Base-by-base conservation (phyloP, 495 filamentous ascomycete genomes). In the Thermochaetoides thermophila region DNA sequence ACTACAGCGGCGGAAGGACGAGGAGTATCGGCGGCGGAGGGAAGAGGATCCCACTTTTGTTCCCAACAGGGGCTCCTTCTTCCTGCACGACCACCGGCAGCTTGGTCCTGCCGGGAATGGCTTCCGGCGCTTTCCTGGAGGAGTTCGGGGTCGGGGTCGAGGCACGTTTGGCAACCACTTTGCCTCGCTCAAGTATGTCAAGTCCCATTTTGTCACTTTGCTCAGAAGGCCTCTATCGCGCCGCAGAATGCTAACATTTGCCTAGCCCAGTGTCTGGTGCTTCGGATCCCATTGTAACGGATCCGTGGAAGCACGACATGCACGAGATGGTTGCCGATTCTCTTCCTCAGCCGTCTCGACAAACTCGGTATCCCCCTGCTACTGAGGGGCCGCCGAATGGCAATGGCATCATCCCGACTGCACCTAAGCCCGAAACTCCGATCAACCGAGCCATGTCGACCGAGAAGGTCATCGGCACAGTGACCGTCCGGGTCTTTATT, bases 21-120 rank as follows among this genome's bases (percentile, higher is more conserved):
- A 95, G 27, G 84, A 93, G 46, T 84, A 86, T 55, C 72, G 75
- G 52, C 82, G 81, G 59, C 78, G 79, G 52, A 71, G 81, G 41
- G 85, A 87, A 48, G 76, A 81, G 39, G 84, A 95, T 59, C 89
- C 89, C 27, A 76, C 87, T 19, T 92, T 93, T 55, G 85, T 96
- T 21, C 89, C 89, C 33, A 96, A 91, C 46, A 70, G 91, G 31
- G 89, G 89, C 16, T 78, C 76, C 33, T 97, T 97, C 64, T 97
- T 95, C 63, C 76, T 96, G 64, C 89, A 97, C 55, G 89, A 97
- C 52, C 84, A 92, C 44, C 71, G 86, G 38, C 74, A 81, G 32
- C 66, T 72, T 20, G 79, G 78, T 21, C 67, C 78, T 14, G 76
- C 74, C 31, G 66, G 74, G 17, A 89, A 86, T 49, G 78, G 77